Evolutionary conservation across 2,329 filamentous ascomycete genomes (phyloP), one percentile per base, ranked within the genome.

Genomic region (Cytospora schulzeri): DNA sequence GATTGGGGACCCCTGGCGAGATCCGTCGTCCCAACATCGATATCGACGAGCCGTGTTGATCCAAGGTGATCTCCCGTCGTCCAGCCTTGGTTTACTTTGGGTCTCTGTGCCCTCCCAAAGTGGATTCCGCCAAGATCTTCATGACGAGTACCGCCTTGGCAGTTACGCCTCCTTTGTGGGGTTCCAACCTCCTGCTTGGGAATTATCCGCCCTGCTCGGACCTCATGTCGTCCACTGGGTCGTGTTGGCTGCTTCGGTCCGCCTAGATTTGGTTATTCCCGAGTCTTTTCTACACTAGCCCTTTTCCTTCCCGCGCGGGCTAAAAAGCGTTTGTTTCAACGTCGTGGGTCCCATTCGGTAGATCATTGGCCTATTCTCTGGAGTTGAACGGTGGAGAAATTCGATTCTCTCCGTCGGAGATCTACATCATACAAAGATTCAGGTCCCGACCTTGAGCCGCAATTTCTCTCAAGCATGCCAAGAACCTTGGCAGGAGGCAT

Each of bases 381-480:
- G 5, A 41, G 31, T 22, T 26, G 38, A 56, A 50, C 41, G 38
- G 60, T 56, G 52, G 60, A 62, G 59, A 62, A 62, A 62, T 35
- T 31, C 51, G 52, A 56, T 56, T 54, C 60, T 51, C 8, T 45
- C 22, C 50, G 52, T 38, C 55, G 54, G 60, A 14, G 6, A 35
- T 15, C 15, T 15, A 22, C n/a, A n/a, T n/a, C n/a, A 17, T 24
- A 24, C 45, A 29, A 38, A n/a, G n/a, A 51, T 24, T 14, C 59
- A 56, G n/a, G 59, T 24, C 17, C 19, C 35, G 22, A 14, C 15
- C 31, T 35, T 28, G 28, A 38, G 29, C 60, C 31, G 52, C 53
- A 62, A 62, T 62, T 55, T 61, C n/a, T 17, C 59, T 56, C 52
- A 35, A 62, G 52, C 50, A 4, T n/a, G 60, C 60, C 52, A 62